Evolutionary conservation across 192 early-diverging fungal species (phyloP), one percentile per base, ranked within the genome.

Genomic region (Entophlyctis luteolus): DNA sequence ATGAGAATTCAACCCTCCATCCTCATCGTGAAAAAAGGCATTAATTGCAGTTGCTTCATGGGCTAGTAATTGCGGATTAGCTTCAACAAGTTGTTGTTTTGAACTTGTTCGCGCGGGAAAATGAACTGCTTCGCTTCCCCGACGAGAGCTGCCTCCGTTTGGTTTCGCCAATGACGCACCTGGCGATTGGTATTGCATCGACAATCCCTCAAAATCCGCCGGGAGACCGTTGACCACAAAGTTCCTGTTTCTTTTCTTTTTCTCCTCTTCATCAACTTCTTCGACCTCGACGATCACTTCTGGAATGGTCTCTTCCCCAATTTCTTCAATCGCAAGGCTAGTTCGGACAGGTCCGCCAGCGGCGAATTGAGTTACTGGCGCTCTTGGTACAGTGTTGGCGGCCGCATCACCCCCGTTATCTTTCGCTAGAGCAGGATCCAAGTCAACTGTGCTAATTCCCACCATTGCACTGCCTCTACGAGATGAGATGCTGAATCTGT

Each of bases 381-480:
- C 60, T 49, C 22, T 63, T 27, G 60, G 60, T 5, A 48, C 47
- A 28, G 42, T 14, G 35, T 37, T 32, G 10, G 22, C 23, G 32
- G 49, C 31, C 23, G 20, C 16, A n/a, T 6, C 46, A 4, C 5
- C 50, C 14, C 18, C 5, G 18, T 16, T 16, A 4, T 63, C 31
- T 12, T 14, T 14, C 12, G 34, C 33, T 8, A 12, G 33, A 12
- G 55, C 33, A 28, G 32, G n/a, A 22, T 47, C 60, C 22, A 33
- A 33, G 10, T 63, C 29, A 12, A 32, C 36, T 14, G 8, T 49
- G 46, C n/a, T 10, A 33, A 63, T 32, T 27, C 46, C 23, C 14
- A 63, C 60, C 28, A 37, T 37, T 22, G 60, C 60, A 34, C 46
- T 49, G 1, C 60, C 60, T 34, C 60, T 45, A 33, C 60, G 60